A percentile compares a stretch with the other conserved stretches of the same genome.
These are phyloP conservation scores for Plasmopara halstedii DNA, from an alignment of 352 stramenopile genomes.

Conservation along the genomic window DNA sequence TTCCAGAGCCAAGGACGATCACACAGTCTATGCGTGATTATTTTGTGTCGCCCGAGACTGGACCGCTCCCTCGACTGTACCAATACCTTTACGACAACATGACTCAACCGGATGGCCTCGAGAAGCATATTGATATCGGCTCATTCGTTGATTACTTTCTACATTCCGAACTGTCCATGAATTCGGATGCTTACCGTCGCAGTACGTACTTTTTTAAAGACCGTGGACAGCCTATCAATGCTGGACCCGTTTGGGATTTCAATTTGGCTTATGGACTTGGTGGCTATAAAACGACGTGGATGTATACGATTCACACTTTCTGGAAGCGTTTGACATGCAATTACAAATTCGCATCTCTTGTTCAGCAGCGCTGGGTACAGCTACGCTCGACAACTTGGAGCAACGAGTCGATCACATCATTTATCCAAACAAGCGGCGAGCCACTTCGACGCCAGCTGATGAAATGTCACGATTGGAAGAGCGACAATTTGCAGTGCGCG, in stretches of 20 bases:
- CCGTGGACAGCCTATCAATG: slow-evolving; percentile 51
- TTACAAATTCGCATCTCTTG: slow-evolving; percentile 58
- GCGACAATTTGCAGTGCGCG: slow-evolving; percentile 43
- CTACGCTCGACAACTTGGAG: slow-evolving; percentile 44
- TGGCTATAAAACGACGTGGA: slow-evolving; percentile 34
- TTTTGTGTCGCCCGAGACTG: slow-evolving; percentile 42
- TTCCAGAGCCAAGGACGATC: slow-evolving; percentile 26
- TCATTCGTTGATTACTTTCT: slow-evolving; percentile 71
- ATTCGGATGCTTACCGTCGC: slow-evolving; percentile 51
- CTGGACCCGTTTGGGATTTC: slow-evolving; percentile 61
- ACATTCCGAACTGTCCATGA: slow-evolving; percentile 55
- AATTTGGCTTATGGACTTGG: slow-evolving; percentile 54
- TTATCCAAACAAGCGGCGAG: slow-evolving; percentile 29
- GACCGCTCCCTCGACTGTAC: slow-evolving; percentile 48
- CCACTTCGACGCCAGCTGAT: slow-evolving; percentile 40
- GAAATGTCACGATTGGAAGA: slow-evolving; percentile 42
- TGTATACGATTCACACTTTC: slow-evolving; percentile 44
- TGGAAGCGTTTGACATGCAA: slow-evolving; percentile 64
- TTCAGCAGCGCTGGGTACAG: slow-evolving; percentile 43
- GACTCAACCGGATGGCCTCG: slow-evolving; percentile 38
- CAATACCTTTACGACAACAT: slow-evolving; percentile 58
- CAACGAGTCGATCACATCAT: slow-evolving; percentile 37
- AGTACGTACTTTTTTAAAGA: slow-evolving; percentile 74
- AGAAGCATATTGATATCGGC: slow-evolving; percentile 49
- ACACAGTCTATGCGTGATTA: slow-evolving; percentile 60